These are phyloP conservation scores for Paecilomyces variotii DNA, from an alignment of 2,329 filamentous ascomycete species.

Conservation along the genomic window DNA sequence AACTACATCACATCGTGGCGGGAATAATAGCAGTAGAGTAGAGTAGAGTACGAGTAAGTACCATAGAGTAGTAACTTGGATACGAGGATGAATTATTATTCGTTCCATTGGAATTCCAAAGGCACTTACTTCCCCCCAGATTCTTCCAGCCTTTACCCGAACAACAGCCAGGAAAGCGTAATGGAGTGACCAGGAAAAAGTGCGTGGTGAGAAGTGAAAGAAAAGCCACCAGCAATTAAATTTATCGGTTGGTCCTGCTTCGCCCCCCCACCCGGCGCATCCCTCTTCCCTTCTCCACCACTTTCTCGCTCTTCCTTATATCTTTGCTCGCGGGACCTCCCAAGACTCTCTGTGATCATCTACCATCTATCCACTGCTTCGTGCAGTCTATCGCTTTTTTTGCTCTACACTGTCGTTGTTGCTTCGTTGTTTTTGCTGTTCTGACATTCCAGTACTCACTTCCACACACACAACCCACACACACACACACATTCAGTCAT, in stretches of 20 bases:
- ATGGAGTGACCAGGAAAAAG: not conserved
- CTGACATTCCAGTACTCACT: not conserved
- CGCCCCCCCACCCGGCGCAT: not conserved
- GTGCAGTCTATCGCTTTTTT: conserved; percentile 6
- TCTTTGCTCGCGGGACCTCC: conserved; percentile 7
- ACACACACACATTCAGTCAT: conserved; percentile 8
- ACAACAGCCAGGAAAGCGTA: not conserved
- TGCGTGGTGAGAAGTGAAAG: not conserved
- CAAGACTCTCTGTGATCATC: conserved; percentile 6
- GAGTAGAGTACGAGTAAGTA: too few species aligned
- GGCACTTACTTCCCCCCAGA: not conserved
- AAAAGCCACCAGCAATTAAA: not conserved
- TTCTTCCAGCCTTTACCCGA: not conserved
- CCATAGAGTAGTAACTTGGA: too few species aligned
- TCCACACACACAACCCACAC: too few species aligned
- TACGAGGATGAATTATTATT: too few species aligned
- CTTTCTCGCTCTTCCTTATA: conserved; percentile 18
- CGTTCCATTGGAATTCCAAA: too few species aligned
- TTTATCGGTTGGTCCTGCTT: not conserved
- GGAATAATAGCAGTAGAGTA: too few species aligned
- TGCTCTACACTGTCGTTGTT: conserved; percentile 1
- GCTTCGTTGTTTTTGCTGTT: not conserved
- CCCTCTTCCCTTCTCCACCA: conserved; percentile 6
- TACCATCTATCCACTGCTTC: conserved; percentile 1
- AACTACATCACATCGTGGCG: too few species aligned